Percentiles rank a stretch among this genome's conserved stretches.
Evolutionary conservation across 306 rosid genomes (phyloP).

Genomic region (Pterocarpus macrocarpus): DNA sequence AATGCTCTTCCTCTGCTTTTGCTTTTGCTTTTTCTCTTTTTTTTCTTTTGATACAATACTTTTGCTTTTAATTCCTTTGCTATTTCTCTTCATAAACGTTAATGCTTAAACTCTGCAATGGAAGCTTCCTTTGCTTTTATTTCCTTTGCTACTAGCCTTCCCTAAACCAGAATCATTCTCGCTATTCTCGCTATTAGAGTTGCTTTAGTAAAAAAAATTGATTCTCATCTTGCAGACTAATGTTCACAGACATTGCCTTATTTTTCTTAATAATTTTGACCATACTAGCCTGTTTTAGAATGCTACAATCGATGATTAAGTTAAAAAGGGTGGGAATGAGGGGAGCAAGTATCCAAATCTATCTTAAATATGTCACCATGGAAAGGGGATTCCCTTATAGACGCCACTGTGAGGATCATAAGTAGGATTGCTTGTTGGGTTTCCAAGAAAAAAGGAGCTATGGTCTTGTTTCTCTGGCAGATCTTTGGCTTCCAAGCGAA

Average conservation of each 20-base stretch:
- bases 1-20: no score
- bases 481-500: not conserved
- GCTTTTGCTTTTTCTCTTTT: no score
- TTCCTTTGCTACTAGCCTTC: no score
- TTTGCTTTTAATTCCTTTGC: no score
- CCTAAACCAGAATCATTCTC: no score
- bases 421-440: constrained; percentile 20
- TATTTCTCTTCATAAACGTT: no score
- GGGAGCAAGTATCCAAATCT: constrained; percentile 29
- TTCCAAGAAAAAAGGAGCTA: not conserved
- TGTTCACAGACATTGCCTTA: constrained; percentile 43
- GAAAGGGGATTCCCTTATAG: constrained; percentile 36
- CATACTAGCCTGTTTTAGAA: constrained; percentile 52
- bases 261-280: constrained; percentile 56
- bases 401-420: not conserved
- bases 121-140: no score
- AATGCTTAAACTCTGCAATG: no score
- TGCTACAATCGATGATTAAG: constrained; percentile 34
- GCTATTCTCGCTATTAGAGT: constrained; percentile 23
- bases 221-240: constrained; percentile 59
- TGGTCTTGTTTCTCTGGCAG: constrained; percentile 2
- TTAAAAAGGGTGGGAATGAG: constrained; percentile 9
- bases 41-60: no score
- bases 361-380: constrained; percentile 35
- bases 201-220: constrained; percentile 47